phyloP scores from a whole-genome alignment of 2,329 filamentous ascomycete species.

The Fusarium protoensiforme region DNA sequence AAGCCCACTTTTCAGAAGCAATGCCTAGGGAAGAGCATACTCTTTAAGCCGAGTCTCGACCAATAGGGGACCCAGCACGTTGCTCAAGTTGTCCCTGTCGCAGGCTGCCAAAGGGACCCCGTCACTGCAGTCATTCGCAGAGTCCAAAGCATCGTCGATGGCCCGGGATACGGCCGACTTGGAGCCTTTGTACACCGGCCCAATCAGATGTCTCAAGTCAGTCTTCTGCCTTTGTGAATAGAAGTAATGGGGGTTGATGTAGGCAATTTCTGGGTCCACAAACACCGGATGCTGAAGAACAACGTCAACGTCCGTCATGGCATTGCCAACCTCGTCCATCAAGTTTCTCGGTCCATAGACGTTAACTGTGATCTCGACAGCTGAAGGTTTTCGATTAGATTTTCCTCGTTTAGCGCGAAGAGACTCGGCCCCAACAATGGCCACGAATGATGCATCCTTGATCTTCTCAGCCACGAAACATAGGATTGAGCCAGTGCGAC shows the following conservation, averaged over 20 bases:
- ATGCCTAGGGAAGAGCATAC: background rate
- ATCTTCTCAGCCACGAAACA: fast-evolving
- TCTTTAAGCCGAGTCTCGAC: background rate
- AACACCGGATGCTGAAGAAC: background rate
- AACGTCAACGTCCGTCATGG: background rate
- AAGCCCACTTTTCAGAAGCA: fast-evolving
- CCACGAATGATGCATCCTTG: background rate
- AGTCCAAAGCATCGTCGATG: background rate
- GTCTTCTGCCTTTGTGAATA: background rate
- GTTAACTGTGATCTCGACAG: background rate
- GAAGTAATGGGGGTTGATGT: background rate
- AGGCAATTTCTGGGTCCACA: background rate
- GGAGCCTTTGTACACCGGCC: fast-evolving
- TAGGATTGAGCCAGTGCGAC: background rate
- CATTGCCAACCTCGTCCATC: fast-evolving
- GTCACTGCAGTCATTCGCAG: background rate
- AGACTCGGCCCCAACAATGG: fast-evolving
- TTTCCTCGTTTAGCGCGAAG: background rate
- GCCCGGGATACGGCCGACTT: background rate
- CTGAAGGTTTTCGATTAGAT: fast-evolving
- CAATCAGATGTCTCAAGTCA: background rate
- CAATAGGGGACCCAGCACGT: fast-evolving
- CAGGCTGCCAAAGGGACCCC: background rate
- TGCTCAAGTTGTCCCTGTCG: background rate
- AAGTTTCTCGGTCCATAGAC: background rate